These are phyloP conservation scores for Ormosia emarginata DNA, from an alignment of 306 rosid genomes.

Conservation along the genomic window DNA sequence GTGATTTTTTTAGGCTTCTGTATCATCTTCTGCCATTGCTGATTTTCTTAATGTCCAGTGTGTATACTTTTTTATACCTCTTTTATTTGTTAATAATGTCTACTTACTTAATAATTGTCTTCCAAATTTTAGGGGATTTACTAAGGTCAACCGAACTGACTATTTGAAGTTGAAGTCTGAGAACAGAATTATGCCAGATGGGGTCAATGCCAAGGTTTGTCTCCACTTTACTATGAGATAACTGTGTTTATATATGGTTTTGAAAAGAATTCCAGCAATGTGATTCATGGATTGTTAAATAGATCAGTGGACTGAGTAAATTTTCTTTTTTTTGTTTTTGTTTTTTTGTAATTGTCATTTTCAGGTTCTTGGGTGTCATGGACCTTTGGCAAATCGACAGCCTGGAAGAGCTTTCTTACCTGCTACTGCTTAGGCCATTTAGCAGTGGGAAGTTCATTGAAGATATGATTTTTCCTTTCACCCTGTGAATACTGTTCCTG, in stretches of 20 bases:
- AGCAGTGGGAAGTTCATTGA: neutral
- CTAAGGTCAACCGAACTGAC: slow-evolving; percentile 59
- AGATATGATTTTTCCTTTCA: neutral
- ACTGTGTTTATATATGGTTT: neutral
- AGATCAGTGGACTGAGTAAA: neutral
- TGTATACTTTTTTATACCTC: neutral
- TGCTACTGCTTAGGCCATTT: slow-evolving; percentile 36
- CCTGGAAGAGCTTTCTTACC: slow-evolving; percentile 74
- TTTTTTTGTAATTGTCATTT: neutral
- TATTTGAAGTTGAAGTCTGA: slow-evolving; percentile 64
- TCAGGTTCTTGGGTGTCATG: slow-evolving; percentile 87
- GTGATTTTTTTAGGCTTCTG: neutral
- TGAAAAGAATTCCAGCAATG: neutral
- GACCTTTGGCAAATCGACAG: slow-evolving; percentile 57
- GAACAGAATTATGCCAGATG: slow-evolving; percentile 63
- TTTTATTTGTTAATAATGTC: neutral
- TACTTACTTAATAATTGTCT: neutral
- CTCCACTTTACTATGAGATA: neutral
- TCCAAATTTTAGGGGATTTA: slow-evolving; percentile 67
- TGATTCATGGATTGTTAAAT: neutral
- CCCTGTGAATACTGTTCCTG: neutral
- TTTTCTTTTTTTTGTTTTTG: neutral
- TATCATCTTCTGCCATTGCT: neutral
- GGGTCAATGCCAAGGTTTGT: slow-evolving; percentile 81
- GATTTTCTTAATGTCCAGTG: neutral